Evolutionary conservation across 306 rosid species (phyloP).

Genomic region (Astragalus membranaceus): DNA sequence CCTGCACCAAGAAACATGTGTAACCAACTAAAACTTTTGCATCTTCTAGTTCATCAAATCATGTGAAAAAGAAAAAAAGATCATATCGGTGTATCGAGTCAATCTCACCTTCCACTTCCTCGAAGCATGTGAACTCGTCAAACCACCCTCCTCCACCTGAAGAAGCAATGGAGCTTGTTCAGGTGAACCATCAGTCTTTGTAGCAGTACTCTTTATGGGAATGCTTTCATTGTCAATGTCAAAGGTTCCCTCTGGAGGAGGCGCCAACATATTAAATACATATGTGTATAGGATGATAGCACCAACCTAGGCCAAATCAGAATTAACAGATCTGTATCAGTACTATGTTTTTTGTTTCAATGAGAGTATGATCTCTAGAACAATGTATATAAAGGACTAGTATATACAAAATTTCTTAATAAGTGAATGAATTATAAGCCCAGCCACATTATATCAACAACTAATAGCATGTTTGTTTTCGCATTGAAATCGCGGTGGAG

Average conservation of each 20-base stretch:
- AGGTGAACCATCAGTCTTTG: constrained; percentile 25
- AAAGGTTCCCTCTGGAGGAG: constrained; percentile 92
- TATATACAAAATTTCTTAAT: background rate
- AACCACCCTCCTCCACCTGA: constrained; percentile 35
- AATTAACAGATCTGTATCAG: constrained; percentile 9
- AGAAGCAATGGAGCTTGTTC: constrained; percentile 67
- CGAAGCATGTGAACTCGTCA: constrained; percentile 28
- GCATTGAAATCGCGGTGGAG: too few species aligned
- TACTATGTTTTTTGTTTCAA: background rate
- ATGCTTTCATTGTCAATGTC: constrained; percentile 48
- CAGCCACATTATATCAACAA: constrained; percentile 3
- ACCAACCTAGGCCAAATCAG: constrained; percentile 65
- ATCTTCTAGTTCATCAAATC: background rate
- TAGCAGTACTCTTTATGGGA: constrained; percentile 39
- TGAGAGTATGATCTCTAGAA: background rate
- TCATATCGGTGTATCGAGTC: background rate
- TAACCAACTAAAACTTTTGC: background rate
- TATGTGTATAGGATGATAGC: constrained; percentile 92
- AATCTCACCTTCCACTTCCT: constrained; percentile 51
- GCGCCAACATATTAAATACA: constrained; percentile 85
- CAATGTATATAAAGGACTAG: background rate
- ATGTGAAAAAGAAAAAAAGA: background rate
- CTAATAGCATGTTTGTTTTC: background rate
- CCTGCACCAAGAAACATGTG: constrained; percentile 45
- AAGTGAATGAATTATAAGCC: background rate